Conservation (phyloP, 2,329 filamentous ascomycete species). For the Coniochaeta sp. region DNA sequence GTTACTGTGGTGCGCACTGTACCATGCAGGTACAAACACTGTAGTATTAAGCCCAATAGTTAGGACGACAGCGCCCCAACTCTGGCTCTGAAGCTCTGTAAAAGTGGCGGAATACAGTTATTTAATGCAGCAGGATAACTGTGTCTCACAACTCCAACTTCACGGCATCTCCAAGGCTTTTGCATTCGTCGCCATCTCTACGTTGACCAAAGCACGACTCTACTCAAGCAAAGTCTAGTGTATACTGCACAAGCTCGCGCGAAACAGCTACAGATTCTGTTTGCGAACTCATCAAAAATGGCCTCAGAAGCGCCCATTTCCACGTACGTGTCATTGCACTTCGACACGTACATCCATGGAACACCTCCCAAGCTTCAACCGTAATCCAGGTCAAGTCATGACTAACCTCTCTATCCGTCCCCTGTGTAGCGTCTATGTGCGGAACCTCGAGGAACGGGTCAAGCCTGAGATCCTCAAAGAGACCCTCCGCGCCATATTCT, state of each 20-base stretch:
- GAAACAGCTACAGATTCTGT: neutral
- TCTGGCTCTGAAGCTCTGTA: neutral
- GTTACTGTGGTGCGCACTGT: neutral
- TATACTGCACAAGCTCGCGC: neutral
- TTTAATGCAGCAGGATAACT: neutral
- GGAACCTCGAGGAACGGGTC: conserved; percentile 88
- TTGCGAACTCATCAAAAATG: conserved; percentile 12
- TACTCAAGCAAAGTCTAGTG: neutral
- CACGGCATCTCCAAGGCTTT: neutral
- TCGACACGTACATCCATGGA: conserved; percentile 38
- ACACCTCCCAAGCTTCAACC: neutral
- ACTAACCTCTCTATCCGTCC: conserved; percentile 23
- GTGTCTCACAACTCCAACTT: neutral
- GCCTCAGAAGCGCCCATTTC: conserved; percentile 40
- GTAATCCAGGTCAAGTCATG: conserved; percentile 4
- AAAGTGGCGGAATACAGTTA: neutral
- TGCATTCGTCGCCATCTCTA: neutral
- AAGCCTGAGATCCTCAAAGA: conserved; percentile 72
- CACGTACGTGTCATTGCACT: conserved; percentile 71
- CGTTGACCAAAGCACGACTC: neutral
- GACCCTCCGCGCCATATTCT: conserved; percentile 70
- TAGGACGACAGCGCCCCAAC: neutral
- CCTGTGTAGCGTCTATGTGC: conserved; percentile 53
- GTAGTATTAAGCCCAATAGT: neutral
- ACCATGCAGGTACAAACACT: neutral